Conservation (phyloP, 1,139 yeast species). For the Suhomyces chickasaworum region DNA sequence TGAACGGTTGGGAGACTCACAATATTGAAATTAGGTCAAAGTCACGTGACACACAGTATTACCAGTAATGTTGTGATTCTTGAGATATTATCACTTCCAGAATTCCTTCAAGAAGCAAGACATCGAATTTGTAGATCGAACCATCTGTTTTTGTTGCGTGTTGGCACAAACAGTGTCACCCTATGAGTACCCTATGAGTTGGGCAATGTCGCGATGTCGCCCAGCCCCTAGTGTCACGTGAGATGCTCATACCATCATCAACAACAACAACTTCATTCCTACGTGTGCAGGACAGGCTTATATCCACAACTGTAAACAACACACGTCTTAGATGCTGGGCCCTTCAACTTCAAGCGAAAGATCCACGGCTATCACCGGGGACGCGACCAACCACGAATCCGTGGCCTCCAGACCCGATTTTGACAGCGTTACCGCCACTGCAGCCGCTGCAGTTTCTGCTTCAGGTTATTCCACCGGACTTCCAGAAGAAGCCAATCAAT, state of each 20-base stretch:
- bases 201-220: neutral
- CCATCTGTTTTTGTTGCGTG: too few relatives aligned
- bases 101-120: too few relatives aligned
- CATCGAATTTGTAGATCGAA: too few relatives aligned
- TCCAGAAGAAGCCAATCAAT: slow-evolving; percentile 27
- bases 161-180: too few relatives aligned
- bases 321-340: slow-evolving; percentile 27
- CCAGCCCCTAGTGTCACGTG: neutral
- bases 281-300: slow-evolving; percentile 19
- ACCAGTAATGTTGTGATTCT: too few relatives aligned
- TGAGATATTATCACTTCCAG: too few relatives aligned
- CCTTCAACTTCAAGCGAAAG: slow-evolving; percentile 39
- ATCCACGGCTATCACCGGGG: slow-evolving; percentile 24
- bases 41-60: too few relatives aligned
- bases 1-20: too few relatives aligned
- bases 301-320: slow-evolving; percentile 15
- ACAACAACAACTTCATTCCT: slow-evolving; percentile 13
- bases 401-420: slow-evolving; percentile 17
- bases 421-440: slow-evolving; percentile 20
- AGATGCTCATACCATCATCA: slow-evolving; percentile 8
- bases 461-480: slow-evolving; percentile 18
- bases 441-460: slow-evolving; percentile 27
- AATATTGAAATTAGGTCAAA: too few relatives aligned
- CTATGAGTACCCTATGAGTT: too few relatives aligned
- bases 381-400: slow-evolving; percentile 14